phyloP scores from a whole-genome alignment of 2,329 filamentous ascomycete species.

The Scolecobasidium constrictum region DNA sequence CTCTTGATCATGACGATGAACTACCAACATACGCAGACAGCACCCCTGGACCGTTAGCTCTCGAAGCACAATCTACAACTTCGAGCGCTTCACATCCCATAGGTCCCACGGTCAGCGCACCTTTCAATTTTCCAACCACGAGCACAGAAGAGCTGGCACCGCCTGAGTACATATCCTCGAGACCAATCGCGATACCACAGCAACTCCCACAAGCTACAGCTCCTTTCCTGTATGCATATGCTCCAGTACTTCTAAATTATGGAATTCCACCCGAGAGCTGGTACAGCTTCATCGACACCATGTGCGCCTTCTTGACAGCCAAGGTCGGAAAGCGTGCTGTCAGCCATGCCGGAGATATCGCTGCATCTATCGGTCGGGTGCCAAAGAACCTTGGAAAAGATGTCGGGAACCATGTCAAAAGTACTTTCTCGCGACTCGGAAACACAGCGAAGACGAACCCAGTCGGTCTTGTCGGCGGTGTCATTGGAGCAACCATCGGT shows the following conservation, averaged over 20 bases:
- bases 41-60: neutral
- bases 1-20: neutral
- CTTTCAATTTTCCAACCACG: slow-evolving; percentile 8
- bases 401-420: slow-evolving; percentile 26
- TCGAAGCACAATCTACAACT: neutral
- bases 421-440: slow-evolving; percentile 25
- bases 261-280: slow-evolving; percentile 16
- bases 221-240: slow-evolving; percentile 6
- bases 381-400: slow-evolving; percentile 24
- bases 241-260: slow-evolving; percentile 8
- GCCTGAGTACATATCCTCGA: neutral
- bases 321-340: slow-evolving; percentile 32
- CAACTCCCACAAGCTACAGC: slow-evolving; percentile 4
- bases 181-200: slow-evolving; percentile 8
- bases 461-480: slow-evolving; percentile 26
- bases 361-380: slow-evolving; percentile 5
- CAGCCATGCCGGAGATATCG: slow-evolving; percentile 7
- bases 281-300: slow-evolving; percentile 22
- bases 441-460: slow-evolving; percentile 30
- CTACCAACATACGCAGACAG: neutral
- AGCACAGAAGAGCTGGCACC: slow-evolving; percentile 2
- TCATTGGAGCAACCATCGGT: slow-evolving; percentile 27
- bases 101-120: slow-evolving; percentile 5
- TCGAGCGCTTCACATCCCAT: neutral
- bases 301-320: slow-evolving; percentile 37